phyloP scores from a whole-genome alignment of 352 stramenopile genomes.

The Phytophthora brassicae region DNA sequence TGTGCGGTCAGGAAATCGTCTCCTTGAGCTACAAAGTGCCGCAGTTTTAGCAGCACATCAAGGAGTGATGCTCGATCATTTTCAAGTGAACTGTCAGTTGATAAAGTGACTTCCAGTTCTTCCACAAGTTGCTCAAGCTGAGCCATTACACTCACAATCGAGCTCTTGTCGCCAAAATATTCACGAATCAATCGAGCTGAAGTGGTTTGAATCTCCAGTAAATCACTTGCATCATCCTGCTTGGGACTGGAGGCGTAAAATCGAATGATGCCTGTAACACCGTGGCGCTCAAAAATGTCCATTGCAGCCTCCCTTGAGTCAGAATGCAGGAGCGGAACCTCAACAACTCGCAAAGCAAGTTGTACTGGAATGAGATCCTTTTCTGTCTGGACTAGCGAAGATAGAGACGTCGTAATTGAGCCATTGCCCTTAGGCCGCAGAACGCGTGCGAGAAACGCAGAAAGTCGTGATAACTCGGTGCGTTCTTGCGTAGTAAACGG shows the following conservation, averaged over 20 bases:
- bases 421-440: slow-evolving; percentile 45
- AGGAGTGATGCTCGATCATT: slow-evolving; percentile 5
- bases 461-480: slow-evolving; percentile 39
- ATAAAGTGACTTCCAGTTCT: slow-evolving; percentile 24
- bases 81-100: not conserved
- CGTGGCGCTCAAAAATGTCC: slow-evolving; percentile 56
- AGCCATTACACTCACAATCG: slow-evolving; percentile 30
- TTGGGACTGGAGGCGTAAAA: slow-evolving; percentile 40
- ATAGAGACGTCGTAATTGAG: not conserved
- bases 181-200: slow-evolving; percentile 39
- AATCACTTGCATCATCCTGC: slow-evolving; percentile 21
- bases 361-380: slow-evolving; percentile 35
- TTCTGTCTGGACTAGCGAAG: slow-evolving; percentile 10
- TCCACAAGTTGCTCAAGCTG: slow-evolving; percentile 36
- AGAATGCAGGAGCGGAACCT: slow-evolving; percentile 34
- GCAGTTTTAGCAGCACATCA: slow-evolving; percentile 32
- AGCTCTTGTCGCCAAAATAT: slow-evolving; percentile 41
- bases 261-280: slow-evolving; percentile 53
- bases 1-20: slow-evolving; percentile 51
- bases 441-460: slow-evolving; percentile 56
- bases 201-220: slow-evolving; percentile 32
- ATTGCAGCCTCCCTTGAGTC: slow-evolving; percentile 22
- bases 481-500: slow-evolving; percentile 29
- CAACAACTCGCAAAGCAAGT: slow-evolving; percentile 54
- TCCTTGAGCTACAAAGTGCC: slow-evolving; percentile 25